phyloP scores from a whole-genome alignment of 805 yeast genomes.

The Candida insectalens region DNA sequence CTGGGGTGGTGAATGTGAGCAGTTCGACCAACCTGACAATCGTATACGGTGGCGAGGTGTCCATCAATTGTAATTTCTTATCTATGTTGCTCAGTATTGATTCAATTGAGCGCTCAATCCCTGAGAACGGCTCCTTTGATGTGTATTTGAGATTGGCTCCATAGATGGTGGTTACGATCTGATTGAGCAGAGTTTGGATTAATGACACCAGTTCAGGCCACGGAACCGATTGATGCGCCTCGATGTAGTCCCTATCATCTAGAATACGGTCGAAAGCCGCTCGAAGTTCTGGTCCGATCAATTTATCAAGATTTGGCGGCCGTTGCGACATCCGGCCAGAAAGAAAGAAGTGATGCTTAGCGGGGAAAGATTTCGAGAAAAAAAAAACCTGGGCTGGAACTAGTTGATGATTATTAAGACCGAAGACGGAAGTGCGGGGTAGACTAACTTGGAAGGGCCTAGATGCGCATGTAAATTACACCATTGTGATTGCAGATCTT shows the following conservation, averaged over 20 bases:
- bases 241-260: not conserved
- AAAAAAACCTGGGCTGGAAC: not conserved
- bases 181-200: not conserved
- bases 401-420: too few relatives aligned
- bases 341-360: too few relatives aligned
- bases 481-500: too few relatives aligned
- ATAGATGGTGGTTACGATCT: not conserved
- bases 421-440: too few relatives aligned
- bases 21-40: conserved; percentile 12
- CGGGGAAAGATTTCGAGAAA: too few relatives aligned
- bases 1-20: conserved; percentile 10
- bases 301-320: not conserved
- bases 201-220: not conserved
- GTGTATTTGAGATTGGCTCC: not conserved
- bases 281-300: not conserved
- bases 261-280: not conserved
- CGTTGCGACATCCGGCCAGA: not conserved
- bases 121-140: not conserved
- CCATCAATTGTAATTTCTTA: conserved; percentile 4
- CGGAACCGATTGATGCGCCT: not conserved
- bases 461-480: too few relatives aligned
- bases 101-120: not conserved
- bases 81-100: not conserved
- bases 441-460: too few relatives aligned
- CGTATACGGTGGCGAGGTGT: conserved; percentile 22